These are phyloP conservation scores for Schizochytrium sp. DNA, from an alignment of 108 stramenopile genomes.

Conservation along the genomic window DNA sequence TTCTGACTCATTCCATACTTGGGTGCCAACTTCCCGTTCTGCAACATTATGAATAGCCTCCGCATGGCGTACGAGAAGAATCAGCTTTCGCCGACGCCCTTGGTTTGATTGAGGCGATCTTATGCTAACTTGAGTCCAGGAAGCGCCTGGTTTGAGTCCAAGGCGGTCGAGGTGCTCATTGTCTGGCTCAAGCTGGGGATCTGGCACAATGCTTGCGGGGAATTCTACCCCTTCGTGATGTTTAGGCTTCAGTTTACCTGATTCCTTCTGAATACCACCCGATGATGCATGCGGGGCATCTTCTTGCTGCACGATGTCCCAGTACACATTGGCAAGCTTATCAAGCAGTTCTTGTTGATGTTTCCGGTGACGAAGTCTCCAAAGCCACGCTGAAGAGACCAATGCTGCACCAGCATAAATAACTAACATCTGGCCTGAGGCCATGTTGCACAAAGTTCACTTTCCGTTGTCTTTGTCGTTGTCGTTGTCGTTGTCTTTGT, in stretches of 20 bases:
- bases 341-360: no score
- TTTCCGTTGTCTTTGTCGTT: no score
- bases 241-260: not conserved
- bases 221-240: not conserved
- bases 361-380: no score
- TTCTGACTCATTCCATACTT: constrained; percentile 48
- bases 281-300: no score
- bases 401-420: no score
- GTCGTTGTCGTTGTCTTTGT: no score
- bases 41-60: constrained; percentile 54
- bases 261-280: no score
- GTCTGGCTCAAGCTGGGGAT: not conserved
- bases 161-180: constrained; percentile 12
- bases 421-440: no score
- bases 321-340: no score
- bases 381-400: no score
- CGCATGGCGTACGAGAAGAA: constrained; percentile 43
- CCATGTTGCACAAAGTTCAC: no score
- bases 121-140: not conserved
- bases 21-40: constrained; percentile 7
- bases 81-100: not conserved
- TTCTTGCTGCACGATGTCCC: no score
- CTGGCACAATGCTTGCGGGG: not conserved
- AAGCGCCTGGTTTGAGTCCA: not conserved
- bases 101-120: not conserved